Evolutionary conservation across 106 monocot genomes (phyloP), one percentile per base, ranked within the genome.

Genomic region (Amphibolis antarctica): DNA sequence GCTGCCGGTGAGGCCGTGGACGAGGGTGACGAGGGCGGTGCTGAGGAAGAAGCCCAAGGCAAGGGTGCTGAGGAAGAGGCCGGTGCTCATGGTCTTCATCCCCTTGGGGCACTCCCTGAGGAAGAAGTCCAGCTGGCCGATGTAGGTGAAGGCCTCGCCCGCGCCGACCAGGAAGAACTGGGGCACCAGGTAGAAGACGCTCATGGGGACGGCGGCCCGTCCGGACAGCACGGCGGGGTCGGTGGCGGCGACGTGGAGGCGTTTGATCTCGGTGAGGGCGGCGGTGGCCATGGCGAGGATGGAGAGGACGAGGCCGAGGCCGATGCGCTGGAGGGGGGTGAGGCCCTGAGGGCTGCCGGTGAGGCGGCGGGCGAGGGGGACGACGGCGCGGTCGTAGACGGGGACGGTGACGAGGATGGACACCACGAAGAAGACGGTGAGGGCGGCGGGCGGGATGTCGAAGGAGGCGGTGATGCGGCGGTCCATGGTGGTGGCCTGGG

Each of bases 11-110:
- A 50, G 70, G 20, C 61, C 64, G 55, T 77, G 75, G 9, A 82
- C 87, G 9, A 80, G 7, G 4, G 79, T 69, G 17, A 92, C 92
- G 54, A 92, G 60, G 55, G 72, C 36, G 21, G 87, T 82, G 71
- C 92, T 92, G 0, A 88, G 22, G 59, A 92, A 92, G 82, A 92
- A 92, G 0, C 92, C 92, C 76, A 92, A 62, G 10, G 92, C 75
- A 14, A 92, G 18, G 0, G 92, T 93, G 48, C 82, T 66, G 0
- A 93, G 78, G 74, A 93, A 93, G 19, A 93, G 55, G 0, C 78
- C 92, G 1, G 92, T 93, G 78, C 92, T 93, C 92, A 93, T 88
- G 1, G 92, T 85, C 67, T 93, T 93, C 92, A 93, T 93, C 66
- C 82, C 68, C 47, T 78, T 82, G 4, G 92, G 92, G 19, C 80